These are phyloP conservation scores for Pleomassaria siparia DNA, from an alignment of 2,329 filamentous ascomycete species.

Conservation along the genomic window DNA sequence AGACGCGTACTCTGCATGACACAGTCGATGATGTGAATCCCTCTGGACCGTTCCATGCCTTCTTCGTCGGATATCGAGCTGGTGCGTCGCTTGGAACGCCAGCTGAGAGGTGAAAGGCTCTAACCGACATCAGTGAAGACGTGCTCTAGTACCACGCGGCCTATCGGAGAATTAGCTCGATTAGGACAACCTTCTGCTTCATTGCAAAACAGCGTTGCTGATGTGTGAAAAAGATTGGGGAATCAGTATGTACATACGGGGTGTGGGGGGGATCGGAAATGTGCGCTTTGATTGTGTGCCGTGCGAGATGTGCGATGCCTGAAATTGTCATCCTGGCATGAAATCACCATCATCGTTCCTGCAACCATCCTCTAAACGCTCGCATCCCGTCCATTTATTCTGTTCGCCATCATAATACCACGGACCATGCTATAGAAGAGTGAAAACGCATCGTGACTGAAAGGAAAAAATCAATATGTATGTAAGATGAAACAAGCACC, in stretches of 20 bases:
- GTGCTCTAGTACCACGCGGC: slow-evolving; percentile 13
- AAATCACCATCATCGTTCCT: not conserved
- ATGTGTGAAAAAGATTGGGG: no score
- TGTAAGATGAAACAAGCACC: slow-evolving; percentile 6
- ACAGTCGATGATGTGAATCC: slow-evolving; percentile 1
- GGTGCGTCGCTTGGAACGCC: slow-evolving; percentile 3
- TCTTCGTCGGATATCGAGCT: not conserved
- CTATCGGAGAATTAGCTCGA: slow-evolving; percentile 9
- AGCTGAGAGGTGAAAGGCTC: slow-evolving; percentile 11
- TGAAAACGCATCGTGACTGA: not conserved
- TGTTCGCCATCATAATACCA: slow-evolving; percentile 9
- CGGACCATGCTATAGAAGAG: slow-evolving; percentile 15
- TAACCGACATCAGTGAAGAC: slow-evolving; percentile 15
- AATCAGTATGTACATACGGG: no score
- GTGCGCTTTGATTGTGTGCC: not conserved
- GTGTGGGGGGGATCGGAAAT: slow-evolving; percentile 4
- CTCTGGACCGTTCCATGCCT: not conserved
- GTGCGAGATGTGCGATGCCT: not conserved
- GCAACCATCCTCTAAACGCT: slow-evolving; percentile 1
- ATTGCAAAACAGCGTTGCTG: slow-evolving; percentile 9
- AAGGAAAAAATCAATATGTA: slow-evolving; percentile 1
- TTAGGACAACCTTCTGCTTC: slow-evolving; percentile 12
- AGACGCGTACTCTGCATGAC: slow-evolving; percentile 27
- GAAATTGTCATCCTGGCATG: slow-evolving; percentile 6
- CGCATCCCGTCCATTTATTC: slow-evolving; percentile 4